Evolutionary conservation across 768 basidiomycete genomes (phyloP).

Genomic region (Mycena kentingensis): DNA sequence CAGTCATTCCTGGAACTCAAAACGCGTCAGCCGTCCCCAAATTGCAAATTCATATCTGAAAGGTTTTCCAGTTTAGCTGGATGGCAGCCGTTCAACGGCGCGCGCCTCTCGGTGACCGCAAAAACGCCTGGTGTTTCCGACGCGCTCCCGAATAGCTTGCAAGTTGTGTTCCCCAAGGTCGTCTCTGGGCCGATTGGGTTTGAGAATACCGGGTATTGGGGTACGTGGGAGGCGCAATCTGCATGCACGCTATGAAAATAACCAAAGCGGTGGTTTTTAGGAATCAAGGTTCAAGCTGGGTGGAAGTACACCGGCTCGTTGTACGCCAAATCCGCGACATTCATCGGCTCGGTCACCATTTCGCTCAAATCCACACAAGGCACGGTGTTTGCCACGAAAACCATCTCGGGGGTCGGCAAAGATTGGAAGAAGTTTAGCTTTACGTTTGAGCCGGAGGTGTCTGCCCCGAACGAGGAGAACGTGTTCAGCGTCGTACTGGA

Average conservation of each 20-base stretch:
- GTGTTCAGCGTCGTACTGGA: conserved; percentile 54
- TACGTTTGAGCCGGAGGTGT: conserved; percentile 41
- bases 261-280: no score
- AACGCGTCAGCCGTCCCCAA: conserved; percentile 32
- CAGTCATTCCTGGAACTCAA: conserved; percentile 49
- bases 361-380: conserved; percentile 41
- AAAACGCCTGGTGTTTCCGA: conserved; percentile 49
- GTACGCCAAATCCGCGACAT: conserved; percentile 41
- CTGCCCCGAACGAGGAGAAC: conserved; percentile 47
- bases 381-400: conserved; percentile 39
- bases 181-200: conserved; percentile 43
- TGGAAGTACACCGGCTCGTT: conserved; percentile 62
- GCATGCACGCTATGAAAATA: no score
- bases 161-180: conserved; percentile 45
- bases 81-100: conserved; percentile 48
- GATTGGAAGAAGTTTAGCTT: conserved; percentile 51
- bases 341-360: conserved; percentile 39
- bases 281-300: conserved; percentile 54
- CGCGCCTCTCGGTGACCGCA: conserved; percentile 37
- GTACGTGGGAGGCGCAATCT: conserved; percentile 38
- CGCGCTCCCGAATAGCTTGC: conserved; percentile 58
- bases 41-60: background rate
- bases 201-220: conserved; percentile 56
- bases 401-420: conserved; percentile 36
- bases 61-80: conserved; percentile 33